Percentiles rank a stretch among this genome's conserved stretches.
These are phyloP conservation scores for Angomonas deanei DNA, from an alignment of 208 protist genomes.

Conservation along the genomic window DNA sequence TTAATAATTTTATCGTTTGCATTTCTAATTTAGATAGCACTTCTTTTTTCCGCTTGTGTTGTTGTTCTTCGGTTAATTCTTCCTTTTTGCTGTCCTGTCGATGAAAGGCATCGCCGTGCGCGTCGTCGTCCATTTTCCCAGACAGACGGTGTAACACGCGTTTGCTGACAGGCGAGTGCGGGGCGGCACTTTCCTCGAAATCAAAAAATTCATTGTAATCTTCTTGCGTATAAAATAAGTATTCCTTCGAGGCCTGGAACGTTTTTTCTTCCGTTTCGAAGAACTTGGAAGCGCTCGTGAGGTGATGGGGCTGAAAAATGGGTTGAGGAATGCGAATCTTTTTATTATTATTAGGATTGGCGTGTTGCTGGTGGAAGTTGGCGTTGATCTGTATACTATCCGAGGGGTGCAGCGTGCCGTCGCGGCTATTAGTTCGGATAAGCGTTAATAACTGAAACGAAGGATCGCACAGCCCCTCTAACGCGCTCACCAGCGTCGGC, in stretches of 20 bases:
- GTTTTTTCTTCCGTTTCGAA: background rate
- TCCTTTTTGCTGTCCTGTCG: too few relatives aligned
- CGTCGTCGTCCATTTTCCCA: background rate
- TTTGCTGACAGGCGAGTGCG: background rate
- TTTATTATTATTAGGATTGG: too few relatives aligned
- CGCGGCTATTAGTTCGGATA: conserved; percentile 11
- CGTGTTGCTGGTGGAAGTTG: conserved; percentile 15
- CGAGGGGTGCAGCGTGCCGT: background rate
- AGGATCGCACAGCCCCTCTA: background rate
- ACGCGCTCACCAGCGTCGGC: too few relatives aligned
- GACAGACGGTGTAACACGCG: background rate
- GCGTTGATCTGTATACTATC: conserved; percentile 23
- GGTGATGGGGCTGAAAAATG: background rate
- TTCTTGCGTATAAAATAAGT: background rate
- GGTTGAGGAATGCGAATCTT: too few relatives aligned
- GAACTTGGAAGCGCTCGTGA: background rate
- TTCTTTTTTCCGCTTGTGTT: background rate
- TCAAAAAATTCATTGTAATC: conserved; percentile 1
- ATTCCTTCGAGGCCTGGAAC: background rate
- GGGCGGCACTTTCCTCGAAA: background rate
- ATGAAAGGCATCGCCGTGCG: too few relatives aligned
- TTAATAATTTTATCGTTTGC: background rate
- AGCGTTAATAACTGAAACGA: background rate
- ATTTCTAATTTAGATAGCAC: background rate
- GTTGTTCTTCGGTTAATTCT: background rate